Base-by-base conservation (phyloP, 495 filamentous ascomycete species). In the Cairneyella variabilis region DNA sequence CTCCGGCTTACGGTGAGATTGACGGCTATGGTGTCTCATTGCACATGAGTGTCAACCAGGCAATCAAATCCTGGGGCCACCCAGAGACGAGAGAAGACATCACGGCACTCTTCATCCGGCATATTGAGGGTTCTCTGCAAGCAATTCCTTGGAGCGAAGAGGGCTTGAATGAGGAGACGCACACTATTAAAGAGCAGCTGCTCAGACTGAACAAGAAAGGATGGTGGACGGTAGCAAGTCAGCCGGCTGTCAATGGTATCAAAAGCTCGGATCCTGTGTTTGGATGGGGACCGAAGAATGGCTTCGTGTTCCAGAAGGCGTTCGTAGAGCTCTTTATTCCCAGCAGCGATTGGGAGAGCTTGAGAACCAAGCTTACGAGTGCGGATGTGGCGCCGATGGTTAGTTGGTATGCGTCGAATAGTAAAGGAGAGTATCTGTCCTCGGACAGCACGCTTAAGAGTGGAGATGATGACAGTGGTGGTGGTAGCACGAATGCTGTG, bases 221-320 rank as follows among this genome's bases (percentile, higher is more conserved):
- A 43, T 96, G 91, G 88, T 97, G 91, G 95, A 95, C 90, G 3
- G 81, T 98, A 11, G 93, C 93, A 20, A 93, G 88, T n/a, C 93
- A 98, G 64, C 93, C 93, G 21, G 90, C 93, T 27, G 89, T 96
- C 21, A 92, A 97, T 62, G 90, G 90, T 27, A 69, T 90, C 5
- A 78, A 76, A 32, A 90, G 84, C 53, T 78, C 78, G 49, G 82
- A 98, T 66, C 67, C 75, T n/a, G 75, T 87, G 48, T 95, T 96
- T 66, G 93, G 93, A 51, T 98, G 93, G 93, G 93, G 93, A 11
- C 93, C 93, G 0, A 82, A 80, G 36, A 83, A 90, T 57, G 93
- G 93, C 2, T 97, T 95, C 67, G 90, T 97, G 45, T 98, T 96
- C 75, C 93, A 98, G 62, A 98, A 98, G 69, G 85, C 93, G 0